These are phyloP conservation scores for Pilaira anomala DNA, from an alignment of 192 early-diverging fungal genomes.

Conservation along the genomic window DNA sequence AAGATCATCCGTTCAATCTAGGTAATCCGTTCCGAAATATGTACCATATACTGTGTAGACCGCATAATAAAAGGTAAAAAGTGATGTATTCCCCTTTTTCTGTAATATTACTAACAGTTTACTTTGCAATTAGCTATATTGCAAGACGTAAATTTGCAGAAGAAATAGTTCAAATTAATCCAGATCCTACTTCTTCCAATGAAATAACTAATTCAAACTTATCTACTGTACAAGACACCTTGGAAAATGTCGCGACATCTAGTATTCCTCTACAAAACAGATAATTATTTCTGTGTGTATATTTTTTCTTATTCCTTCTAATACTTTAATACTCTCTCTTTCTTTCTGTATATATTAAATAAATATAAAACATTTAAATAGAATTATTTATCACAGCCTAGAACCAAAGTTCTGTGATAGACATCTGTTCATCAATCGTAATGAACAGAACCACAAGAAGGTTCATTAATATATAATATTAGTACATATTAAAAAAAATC, in stretches of 20 bases:
- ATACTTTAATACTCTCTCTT: no score
- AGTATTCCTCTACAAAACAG: background rate
- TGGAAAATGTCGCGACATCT: background rate
- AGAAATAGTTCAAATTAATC: background rate
- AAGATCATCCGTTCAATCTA: constrained; percentile 47
- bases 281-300: no score
- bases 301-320: no score
- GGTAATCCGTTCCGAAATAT: constrained; percentile 50
- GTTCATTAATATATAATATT: no score
- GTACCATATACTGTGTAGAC: constrained; percentile 53
- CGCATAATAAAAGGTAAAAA: constrained; percentile 49
- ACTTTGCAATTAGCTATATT: constrained; percentile 1
- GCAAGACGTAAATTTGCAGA: constrained; percentile 14
- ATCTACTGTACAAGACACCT: background rate
- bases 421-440: no score
- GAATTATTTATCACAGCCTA: no score
- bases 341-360: no score
- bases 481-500: no score
- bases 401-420: no score
- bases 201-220: background rate
- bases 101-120: background rate
- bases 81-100: no score
- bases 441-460: no score
- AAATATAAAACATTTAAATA: no score
- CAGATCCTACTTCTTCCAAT: background rate